These are phyloP conservation scores for Botrytis pseudocinerea DNA, from an alignment of 2,329 filamentous ascomycete species.

Conservation along the genomic window DNA sequence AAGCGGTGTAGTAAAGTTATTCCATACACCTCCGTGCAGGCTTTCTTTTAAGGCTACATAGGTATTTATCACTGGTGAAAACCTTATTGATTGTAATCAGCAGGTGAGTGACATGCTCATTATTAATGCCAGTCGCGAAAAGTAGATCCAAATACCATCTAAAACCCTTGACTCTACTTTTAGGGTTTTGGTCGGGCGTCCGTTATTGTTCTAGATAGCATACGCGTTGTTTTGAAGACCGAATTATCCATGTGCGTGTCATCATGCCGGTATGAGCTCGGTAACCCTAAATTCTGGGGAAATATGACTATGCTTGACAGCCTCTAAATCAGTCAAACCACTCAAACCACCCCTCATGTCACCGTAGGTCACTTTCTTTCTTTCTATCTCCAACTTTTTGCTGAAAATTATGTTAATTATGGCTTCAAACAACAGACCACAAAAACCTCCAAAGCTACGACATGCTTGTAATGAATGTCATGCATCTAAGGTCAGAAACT, in stretches of 20 bases:
- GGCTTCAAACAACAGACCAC: slow-evolving; percentile 1
- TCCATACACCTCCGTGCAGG: too few relatives aligned
- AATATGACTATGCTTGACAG: not conserved
- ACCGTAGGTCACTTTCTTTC: not conserved
- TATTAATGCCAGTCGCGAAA: too few relatives aligned
- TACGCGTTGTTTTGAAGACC: too few relatives aligned
- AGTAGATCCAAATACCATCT: too few relatives aligned
- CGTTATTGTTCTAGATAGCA: too few relatives aligned
- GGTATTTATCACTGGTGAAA: too few relatives aligned
- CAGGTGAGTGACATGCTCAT: too few relatives aligned
- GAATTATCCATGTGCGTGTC: not conserved
- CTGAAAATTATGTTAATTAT: not conserved
- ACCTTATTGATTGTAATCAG: too few relatives aligned
- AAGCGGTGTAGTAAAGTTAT: too few relatives aligned
- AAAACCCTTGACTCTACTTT: too few relatives aligned
- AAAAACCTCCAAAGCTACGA: slow-evolving; percentile 17
- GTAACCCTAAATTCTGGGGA: slow-evolving; percentile 19
- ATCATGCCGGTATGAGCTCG: slow-evolving; percentile 2
- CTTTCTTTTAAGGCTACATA: too few relatives aligned
- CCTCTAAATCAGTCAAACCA: not conserved
- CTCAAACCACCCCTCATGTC: not conserved
- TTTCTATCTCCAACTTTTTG: not conserved
- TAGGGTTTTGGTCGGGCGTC: too few relatives aligned
- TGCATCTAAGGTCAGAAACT: slow-evolving; percentile 13
- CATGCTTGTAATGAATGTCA: slow-evolving; percentile 24